Evolutionary conservation across 768 basidiomycete species (phyloP).

Genomic region (Tephrocybe rancida): DNA sequence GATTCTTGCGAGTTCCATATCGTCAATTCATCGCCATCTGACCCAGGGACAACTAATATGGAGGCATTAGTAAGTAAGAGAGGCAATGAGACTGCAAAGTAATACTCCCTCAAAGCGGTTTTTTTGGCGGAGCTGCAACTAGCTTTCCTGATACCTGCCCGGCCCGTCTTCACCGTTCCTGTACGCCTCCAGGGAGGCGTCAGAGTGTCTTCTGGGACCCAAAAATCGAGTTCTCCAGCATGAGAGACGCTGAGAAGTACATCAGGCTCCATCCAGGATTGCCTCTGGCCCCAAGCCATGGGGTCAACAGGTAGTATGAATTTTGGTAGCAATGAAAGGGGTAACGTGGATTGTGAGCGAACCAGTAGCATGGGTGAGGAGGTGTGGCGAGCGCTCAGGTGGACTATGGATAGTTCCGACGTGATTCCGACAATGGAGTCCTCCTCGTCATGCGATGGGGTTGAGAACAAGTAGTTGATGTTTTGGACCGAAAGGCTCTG

Average conservation of each 20-base stretch:
- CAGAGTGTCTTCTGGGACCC: constrained; percentile 60
- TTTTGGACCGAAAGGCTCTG: constrained; percentile 46
- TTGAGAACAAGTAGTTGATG: constrained; percentile 64
- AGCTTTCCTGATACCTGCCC: constrained; percentile 65
- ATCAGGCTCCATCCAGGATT: constrained; percentile 59
- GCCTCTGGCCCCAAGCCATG: constrained; percentile 74
- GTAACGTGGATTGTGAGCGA: constrained; percentile 52
- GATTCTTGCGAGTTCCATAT: constrained; percentile 97
- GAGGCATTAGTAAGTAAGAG: constrained; percentile 10
- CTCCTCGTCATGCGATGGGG: constrained; percentile 52
- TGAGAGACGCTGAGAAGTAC: constrained; percentile 78
- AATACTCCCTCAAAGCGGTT: constrained; percentile 75
- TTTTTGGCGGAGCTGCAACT: constrained; percentile 92
- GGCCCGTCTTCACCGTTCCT: constrained; percentile 73
- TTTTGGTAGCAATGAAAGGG: constrained; percentile 47
- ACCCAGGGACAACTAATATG: constrained; percentile 57
- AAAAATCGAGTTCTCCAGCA: constrained; percentile 83
- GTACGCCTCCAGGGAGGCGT: constrained; percentile 63
- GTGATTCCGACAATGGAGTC: constrained; percentile 72
- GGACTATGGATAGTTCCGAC: constrained; percentile 57
- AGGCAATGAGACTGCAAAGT: constrained; percentile 1
- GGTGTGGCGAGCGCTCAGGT: constrained; percentile 46
- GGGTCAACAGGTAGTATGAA: constrained; percentile 83
- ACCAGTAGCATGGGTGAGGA: constrained; percentile 42
- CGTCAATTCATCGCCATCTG: constrained; percentile 77